A percentile compares a stretch with the other conserved stretches of the same genome.
phyloP scores from a whole-genome alignment of 768 basidiomycete species.

The Mrakia gelida region DNA sequence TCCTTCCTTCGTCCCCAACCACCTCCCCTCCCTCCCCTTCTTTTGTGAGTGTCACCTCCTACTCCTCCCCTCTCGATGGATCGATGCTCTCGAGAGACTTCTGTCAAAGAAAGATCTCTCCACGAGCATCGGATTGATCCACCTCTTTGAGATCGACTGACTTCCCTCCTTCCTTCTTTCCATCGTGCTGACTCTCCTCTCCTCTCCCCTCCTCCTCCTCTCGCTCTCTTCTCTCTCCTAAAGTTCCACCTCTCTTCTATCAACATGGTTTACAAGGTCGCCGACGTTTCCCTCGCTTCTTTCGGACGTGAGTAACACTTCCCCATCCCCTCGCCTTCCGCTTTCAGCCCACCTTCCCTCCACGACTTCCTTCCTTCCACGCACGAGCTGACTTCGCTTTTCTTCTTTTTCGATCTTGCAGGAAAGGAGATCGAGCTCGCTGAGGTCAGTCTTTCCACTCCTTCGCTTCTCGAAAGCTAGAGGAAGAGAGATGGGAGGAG shows the following conservation, averaged over 20 bases:
- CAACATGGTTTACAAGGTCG: constrained; percentile 31
- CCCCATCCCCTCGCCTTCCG: constrained; percentile 61
- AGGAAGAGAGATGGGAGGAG: background rate
- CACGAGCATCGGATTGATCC: background rate
- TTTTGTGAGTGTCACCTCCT: background rate
- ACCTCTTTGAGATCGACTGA: background rate
- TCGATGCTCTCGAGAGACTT: background rate
- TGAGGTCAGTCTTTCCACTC: constrained; percentile 48
- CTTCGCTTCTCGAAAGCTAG: too few relatives aligned
- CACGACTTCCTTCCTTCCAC: background rate
- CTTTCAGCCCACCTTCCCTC: background rate
- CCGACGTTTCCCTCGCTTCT: constrained; percentile 80
- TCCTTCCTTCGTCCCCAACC: background rate
- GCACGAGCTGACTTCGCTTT: background rate
- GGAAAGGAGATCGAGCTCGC: constrained; percentile 96
- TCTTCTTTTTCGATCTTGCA: background rate
- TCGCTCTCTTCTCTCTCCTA: background rate
- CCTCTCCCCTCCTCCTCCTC: background rate
- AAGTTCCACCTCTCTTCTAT: background rate
- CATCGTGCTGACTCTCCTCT: background rate
- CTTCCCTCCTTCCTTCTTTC: background rate
- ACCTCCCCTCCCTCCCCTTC: background rate
- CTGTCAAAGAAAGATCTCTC: background rate
- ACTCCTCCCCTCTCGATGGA: background rate
- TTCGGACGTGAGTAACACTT: constrained; percentile 49